phyloP scores from a whole-genome alignment of 148 eudicot species.

The Rhododendron williamsianum region DNA sequence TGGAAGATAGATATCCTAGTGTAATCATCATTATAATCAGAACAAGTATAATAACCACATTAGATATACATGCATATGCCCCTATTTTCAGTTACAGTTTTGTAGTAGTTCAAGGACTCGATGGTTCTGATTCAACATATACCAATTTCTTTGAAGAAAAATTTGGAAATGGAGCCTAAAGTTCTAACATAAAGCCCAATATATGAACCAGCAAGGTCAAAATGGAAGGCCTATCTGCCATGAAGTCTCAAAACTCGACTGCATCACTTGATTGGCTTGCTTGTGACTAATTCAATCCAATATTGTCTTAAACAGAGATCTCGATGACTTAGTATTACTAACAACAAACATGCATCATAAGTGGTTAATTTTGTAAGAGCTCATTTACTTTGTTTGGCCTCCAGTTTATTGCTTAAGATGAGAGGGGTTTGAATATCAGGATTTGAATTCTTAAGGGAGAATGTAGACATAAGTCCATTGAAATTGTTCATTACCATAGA shows the following conservation, averaged over 20 bases:
- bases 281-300: too few species aligned
- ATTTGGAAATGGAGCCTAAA: too few species aligned
- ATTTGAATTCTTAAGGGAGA: not conserved
- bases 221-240: too few species aligned
- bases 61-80: too few species aligned
- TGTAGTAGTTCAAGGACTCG: too few species aligned
- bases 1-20: slow-evolving; percentile 27
- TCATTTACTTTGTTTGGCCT: not conserved
- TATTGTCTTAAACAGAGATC: too few species aligned
- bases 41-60: not conserved
- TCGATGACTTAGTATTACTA: not conserved
- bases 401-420: not conserved
- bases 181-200: too few species aligned
- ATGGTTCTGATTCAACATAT: too few species aligned
- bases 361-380: not conserved
- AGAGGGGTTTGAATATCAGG: not conserved
- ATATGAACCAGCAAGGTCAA: not conserved
- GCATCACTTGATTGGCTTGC: too few species aligned
- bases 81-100: too few species aligned
- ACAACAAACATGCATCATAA: not conserved
- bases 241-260: too few species aligned
- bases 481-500: not conserved
- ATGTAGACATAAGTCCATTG: not conserved
- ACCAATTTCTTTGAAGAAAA: too few species aligned
- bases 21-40: not conserved